phyloP scores from a whole-genome alignment of 805 yeast genomes.

The Ogataea zsoltii region DNA sequence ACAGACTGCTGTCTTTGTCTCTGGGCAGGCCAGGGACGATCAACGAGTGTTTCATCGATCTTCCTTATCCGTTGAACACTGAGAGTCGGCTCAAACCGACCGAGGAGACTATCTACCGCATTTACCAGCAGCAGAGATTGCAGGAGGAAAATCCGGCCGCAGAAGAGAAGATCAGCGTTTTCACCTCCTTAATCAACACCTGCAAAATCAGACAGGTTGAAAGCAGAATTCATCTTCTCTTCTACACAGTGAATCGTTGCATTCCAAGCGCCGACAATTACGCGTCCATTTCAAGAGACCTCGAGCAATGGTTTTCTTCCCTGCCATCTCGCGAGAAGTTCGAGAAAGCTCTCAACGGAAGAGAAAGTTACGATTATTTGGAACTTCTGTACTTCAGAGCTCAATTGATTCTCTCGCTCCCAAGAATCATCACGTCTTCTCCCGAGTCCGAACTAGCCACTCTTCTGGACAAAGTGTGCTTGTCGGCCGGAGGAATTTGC shows the following conservation, averaged over 20 bases:
- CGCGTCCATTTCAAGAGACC: slow-evolving; percentile 14
- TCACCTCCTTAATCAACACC: slow-evolving; percentile 20
- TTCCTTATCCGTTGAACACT: slow-evolving; percentile 24
- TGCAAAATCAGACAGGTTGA: slow-evolving; percentile 22
- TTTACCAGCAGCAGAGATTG: slow-evolving; percentile 16
- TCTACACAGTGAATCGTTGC: slow-evolving; percentile 18
- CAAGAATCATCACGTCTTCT: slow-evolving; percentile 18
- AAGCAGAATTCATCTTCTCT: slow-evolving; percentile 20
- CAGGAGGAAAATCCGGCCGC: slow-evolving; percentile 18
- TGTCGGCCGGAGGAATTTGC: slow-evolving; percentile 27
- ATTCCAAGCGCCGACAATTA: slow-evolving; percentile 17
- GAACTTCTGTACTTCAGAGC: slow-evolving; percentile 23
- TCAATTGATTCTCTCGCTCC: slow-evolving; percentile 16
- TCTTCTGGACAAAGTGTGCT: slow-evolving; percentile 20
- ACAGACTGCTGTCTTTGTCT: slow-evolving; percentile 22
- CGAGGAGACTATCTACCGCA: slow-evolving; percentile 10
- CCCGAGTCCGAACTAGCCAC: slow-evolving; percentile 11
- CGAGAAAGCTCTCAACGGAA: slow-evolving; percentile 12
- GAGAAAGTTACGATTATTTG: slow-evolving; percentile 23
- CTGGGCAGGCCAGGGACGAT: slow-evolving; percentile 26
- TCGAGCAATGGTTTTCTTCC: slow-evolving; percentile 17
- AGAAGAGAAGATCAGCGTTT: slow-evolving; percentile 16
- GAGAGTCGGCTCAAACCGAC: slow-evolving; percentile 14
- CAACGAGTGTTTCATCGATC: slow-evolving; percentile 23
- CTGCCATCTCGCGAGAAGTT: slow-evolving; percentile 17